A percentile compares a stretch with the other conserved stretches of the same genome.
Conservation (phyloP, 139 green algal species). For the Chlorella sorokiniana region DNA sequence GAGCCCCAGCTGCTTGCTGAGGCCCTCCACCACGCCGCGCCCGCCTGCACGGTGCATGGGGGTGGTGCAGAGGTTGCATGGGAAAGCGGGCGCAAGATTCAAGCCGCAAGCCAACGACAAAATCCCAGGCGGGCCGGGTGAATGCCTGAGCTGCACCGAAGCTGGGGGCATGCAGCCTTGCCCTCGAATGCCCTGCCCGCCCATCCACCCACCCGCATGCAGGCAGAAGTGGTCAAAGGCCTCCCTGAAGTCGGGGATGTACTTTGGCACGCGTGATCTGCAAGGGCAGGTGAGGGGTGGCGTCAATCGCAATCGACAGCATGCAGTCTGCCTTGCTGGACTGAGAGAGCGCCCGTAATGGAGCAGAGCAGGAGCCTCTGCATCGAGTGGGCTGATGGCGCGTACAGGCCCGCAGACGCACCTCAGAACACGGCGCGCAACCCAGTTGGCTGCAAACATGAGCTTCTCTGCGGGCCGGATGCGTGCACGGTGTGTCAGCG, state of each 20-base stretch:
- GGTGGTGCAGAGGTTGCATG: neutral
- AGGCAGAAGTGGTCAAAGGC: slow-evolving; percentile 89
- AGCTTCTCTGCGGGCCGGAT: slow-evolving; percentile 56
- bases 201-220: slow-evolving; percentile 53
- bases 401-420: neutral
- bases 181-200: neutral
- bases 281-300: neutral
- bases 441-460: slow-evolving; percentile 56
- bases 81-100: too few species aligned
- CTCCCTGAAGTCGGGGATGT: slow-evolving; percentile 82
- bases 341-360: too few species aligned
- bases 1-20: slow-evolving; percentile 77
- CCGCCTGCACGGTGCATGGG: slow-evolving; percentile 49
- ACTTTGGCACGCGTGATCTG: slow-evolving; percentile 50
- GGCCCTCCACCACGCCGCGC: slow-evolving; percentile 78
- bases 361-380: neutral
- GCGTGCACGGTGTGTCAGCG: too few species aligned
- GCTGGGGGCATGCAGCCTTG: neutral
- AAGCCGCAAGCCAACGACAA: too few species aligned
- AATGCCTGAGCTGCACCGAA: too few species aligned
- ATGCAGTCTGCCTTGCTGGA: too few species aligned
- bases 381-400: neutral
- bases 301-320: too few species aligned
- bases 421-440: slow-evolving; percentile 40
- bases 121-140: too few species aligned